phyloP scores from a whole-genome alignment of 2,329 filamentous ascomycete genomes.

The Teratosphaeria epicoccoides region DNA sequence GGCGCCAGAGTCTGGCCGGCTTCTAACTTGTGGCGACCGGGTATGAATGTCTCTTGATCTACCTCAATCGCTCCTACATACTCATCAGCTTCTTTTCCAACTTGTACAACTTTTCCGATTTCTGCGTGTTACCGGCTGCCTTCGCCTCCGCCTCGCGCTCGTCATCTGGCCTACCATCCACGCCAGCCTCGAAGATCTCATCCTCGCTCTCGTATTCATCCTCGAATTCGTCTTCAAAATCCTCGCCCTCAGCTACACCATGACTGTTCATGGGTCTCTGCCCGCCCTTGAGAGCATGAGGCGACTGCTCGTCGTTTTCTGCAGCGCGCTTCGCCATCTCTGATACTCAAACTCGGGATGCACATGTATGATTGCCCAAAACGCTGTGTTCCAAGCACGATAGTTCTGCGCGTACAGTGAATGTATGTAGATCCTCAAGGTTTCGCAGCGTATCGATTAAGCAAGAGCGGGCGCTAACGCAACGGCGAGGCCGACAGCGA shows the following conservation, averaged over 20 bases:
- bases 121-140: conserved; percentile 41
- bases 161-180: conserved; percentile 83
- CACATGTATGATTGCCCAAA: conserved; percentile 18
- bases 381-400: conserved; percentile 15
- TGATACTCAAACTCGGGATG: conserved; percentile 16
- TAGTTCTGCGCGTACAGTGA: conserved; percentile 9
- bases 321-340: conserved; percentile 52
- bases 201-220: conserved; percentile 75
- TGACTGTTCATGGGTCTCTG: conserved; percentile 44
- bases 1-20: conserved; percentile 84
- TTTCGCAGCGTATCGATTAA: conserved; percentile 4
- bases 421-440: too few species aligned
- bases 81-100: conserved; percentile 3
- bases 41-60: conserved; percentile 90
- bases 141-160: conserved; percentile 86
- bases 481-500: not conserved
- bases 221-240: conserved; percentile 94
- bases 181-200: conserved; percentile 86
- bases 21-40: conserved; percentile 82
- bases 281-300: conserved; percentile 49
- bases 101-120: not conserved
- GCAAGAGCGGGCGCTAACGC: not conserved
- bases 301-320: conserved; percentile 39
- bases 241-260: conserved; percentile 45
- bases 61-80: conserved; percentile 70